Evolutionary conservation across 2,329 filamentous ascomycete species (phyloP).

Genomic region (Alternaria dauci): DNA sequence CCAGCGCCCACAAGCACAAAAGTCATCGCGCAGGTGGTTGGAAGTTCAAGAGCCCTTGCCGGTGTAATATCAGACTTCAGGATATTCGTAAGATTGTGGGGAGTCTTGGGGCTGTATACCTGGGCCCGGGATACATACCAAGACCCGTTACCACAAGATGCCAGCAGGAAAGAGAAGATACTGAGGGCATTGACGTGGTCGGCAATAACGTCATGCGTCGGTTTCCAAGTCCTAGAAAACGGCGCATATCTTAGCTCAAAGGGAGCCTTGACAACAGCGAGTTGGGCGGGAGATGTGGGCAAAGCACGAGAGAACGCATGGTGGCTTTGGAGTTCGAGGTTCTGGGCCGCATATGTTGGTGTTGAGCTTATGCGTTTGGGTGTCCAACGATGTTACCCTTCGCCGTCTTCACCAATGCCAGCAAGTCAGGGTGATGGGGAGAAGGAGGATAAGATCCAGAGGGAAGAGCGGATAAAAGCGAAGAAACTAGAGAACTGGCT

Average conservation of each 20-base stretch:
- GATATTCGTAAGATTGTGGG: constrained; percentile 80
- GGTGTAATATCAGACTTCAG: constrained; percentile 74
- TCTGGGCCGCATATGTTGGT: constrained; percentile 81
- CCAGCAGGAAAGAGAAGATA: constrained; percentile 39
- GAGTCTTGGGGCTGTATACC: constrained; percentile 75
- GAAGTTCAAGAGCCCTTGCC: constrained; percentile 61
- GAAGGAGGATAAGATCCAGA: constrained; percentile 58
- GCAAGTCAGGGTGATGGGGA: constrained; percentile 47
- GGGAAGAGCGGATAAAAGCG: constrained; percentile 37
- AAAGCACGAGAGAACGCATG: constrained; percentile 64
- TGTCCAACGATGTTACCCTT: constrained; percentile 47
- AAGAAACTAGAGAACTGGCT: constrained; percentile 44
- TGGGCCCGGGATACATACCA: constrained; percentile 62
- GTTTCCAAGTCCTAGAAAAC: constrained; percentile 86
- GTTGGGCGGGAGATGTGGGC: constrained; percentile 59
- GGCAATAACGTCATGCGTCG: constrained; percentile 72
- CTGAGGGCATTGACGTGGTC: constrained; percentile 64
- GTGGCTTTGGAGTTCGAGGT: constrained; percentile 76
- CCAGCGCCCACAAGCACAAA: constrained; percentile 44
- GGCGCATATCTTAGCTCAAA: constrained; percentile 77
- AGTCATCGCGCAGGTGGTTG: constrained; percentile 44
- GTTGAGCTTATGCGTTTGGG: constrained; percentile 75
- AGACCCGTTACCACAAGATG: constrained; percentile 33
- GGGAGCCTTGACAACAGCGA: constrained; percentile 65
- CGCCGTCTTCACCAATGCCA: background rate